Conservation (phyloP, 441 rosid genomes). For the Populus trichocarpa region DNA sequence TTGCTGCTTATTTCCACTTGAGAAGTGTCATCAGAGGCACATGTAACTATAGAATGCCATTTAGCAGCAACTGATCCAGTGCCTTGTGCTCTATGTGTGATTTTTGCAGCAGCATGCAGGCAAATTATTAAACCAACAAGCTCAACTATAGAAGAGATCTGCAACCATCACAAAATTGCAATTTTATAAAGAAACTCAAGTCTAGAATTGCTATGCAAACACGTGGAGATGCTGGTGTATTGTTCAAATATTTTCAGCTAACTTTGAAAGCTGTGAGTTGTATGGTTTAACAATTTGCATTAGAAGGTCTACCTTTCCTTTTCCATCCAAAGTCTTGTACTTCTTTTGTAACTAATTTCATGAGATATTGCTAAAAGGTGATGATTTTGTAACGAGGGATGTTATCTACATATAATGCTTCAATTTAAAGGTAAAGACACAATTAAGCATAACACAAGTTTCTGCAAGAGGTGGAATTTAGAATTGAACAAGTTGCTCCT, state of each 20-base stretch:
- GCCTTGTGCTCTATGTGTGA: slow-evolving; percentile 45
- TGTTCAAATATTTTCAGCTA: background rate
- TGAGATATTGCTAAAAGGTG: background rate
- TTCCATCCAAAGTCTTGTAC: background rate
- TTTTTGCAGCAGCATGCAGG: slow-evolving; percentile 51
- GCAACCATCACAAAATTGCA: slow-evolving; percentile 2
- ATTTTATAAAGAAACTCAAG: background rate
- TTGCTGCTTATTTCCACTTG: slow-evolving; percentile 5
- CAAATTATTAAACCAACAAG: slow-evolving; percentile 44
- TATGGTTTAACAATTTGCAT: background rate
- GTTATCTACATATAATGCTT: background rate
- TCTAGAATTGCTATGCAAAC: background rate
- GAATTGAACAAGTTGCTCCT: background rate
- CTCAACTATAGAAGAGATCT: slow-evolving; percentile 47
- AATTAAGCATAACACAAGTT: background rate
- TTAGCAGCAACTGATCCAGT: slow-evolving; percentile 40
- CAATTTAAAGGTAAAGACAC: background rate
- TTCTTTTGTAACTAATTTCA: background rate
- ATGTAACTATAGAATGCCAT: slow-evolving; percentile 52
- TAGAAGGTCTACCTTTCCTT: background rate
- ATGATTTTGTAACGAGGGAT: background rate
- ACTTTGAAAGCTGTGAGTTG: background rate
- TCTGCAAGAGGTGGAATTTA: background rate
- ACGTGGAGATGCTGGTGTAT: background rate
- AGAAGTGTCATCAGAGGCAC: slow-evolving; percentile 22